These are phyloP conservation scores for Marsdenia floribunda DNA, from an alignment of 257 asterid genomes.

Conservation along the genomic window DNA sequence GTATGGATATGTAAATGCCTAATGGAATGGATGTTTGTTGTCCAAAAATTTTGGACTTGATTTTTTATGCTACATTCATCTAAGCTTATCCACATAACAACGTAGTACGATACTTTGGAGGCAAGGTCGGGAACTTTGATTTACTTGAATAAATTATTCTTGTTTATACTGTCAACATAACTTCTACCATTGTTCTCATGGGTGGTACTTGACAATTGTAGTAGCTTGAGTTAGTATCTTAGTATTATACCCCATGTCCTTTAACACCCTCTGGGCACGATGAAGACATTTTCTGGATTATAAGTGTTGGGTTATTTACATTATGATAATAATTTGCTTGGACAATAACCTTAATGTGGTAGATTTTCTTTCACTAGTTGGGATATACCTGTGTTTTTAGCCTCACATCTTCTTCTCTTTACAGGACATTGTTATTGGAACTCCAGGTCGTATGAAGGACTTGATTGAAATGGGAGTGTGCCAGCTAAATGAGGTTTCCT, in stretches of 20 bases:
- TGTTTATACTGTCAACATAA: neutral
- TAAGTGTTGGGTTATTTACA: neutral
- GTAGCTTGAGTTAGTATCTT: neutral
- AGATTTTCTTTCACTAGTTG: neutral
- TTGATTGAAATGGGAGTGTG: constrained; percentile 87
- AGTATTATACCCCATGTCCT: neutral
- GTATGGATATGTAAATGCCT: neutral
- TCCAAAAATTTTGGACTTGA: neutral
- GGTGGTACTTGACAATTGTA: neutral
- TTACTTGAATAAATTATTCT: neutral
- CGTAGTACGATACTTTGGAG: neutral
- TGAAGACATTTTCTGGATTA: no score
- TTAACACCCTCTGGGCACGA: no score
- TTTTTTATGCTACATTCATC: neutral
- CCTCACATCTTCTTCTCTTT: constrained; percentile 11
- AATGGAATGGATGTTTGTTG: neutral
- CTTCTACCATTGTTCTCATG: neutral
- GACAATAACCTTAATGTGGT: neutral
- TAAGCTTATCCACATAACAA: neutral
- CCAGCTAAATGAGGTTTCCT: constrained; percentile 70
- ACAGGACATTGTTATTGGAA: constrained; percentile 96
- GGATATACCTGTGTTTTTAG: neutral
- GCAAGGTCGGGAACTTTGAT: neutral
- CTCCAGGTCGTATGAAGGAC: constrained; percentile 96
- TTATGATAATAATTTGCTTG: neutral